Evolutionary conservation across 495 filamentous ascomycete species (phyloP), one percentile per base, ranked within the genome.

Genomic region (Trichoderma gamsii): DNA sequence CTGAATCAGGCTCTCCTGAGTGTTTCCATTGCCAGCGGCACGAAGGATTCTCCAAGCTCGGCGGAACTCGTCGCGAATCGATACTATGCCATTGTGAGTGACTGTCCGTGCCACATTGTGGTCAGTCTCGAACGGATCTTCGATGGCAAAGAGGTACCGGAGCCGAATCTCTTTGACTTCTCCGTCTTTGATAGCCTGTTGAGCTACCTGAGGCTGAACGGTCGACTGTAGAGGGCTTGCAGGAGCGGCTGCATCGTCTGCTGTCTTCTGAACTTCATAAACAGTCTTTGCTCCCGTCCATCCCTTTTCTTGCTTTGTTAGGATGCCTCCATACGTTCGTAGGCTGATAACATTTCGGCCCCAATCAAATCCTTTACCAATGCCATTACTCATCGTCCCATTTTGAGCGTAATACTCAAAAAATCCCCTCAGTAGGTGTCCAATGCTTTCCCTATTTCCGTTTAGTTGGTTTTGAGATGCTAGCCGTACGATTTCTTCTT

Each of bases 71-170:
- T 92, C 88, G 32, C 90, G 80, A 64, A 95, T 94, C 4, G 87
- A 81, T 0, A 87, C 85, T 52, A 95, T 89, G 12, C 91, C 91
- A 56, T 84, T 83, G 69, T 89, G 86, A 35, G 87, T 92, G 0
- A 94, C 92, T 0, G 92, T 95, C 41, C 91, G 80, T 11, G 88
- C 92, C 59, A 96, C 88, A 71, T 96, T 95, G 76, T 95, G 91
- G 61, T 88, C 86, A 4, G 84, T 80, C 79, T 95, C 92, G 73
- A 96, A 95, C 0, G 92, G 92, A 73, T 96, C 92, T 73, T 96
- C 92, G 69, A 96, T 92, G 44, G 91, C 89, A 70, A 95, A 88
- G 18, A 96, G 84, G 74, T 90, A 95, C n/a, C 91, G 85, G 70
- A 92, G 83, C 12, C 89, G 83, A 18, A 92, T 79, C 71, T 90